Evolutionary conservation across 345 rosid genomes (phyloP), one percentile per base, ranked within the genome.

Genomic region (Tarenaya hassleriana): DNA sequence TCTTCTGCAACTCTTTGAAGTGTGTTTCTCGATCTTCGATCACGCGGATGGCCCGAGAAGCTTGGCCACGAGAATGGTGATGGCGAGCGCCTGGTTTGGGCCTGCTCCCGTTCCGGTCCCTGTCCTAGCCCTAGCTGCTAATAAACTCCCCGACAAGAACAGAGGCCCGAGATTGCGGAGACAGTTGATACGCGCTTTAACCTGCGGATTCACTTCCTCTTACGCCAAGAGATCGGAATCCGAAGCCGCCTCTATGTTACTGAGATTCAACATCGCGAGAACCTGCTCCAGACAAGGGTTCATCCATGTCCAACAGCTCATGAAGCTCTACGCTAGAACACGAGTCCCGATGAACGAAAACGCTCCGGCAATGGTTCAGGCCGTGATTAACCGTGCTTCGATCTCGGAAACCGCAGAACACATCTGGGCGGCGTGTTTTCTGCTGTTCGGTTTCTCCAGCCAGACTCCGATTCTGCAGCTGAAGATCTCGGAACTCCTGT

Each of bases 51-150:
- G 95, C 41, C 91, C 84, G 0, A 69, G 87, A 61, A 85, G 97
- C 83, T 68, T 92, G 55, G 95, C 98, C n/a, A 80, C 84, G 4
- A 75, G 91, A 57, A 92, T 92, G 97, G 91, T 81, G 41, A 83
- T 72, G 55, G 94, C 78, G 4, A 76, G 97, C 41, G 83, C 88
- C 20, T 92, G 98, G 98, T 85, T 92, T 68, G 95, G 95, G 18
- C 97, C 97, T 1, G 75, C 83, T 17, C 79, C 85, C 3, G 56
- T 92, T 47, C 91, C 98, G 0, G 68, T 81, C 43, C 64, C 95
- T 32, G 17, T 92, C 10, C 61, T 92, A 61, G 79, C 81, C 51
- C 52, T 75, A 32, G 95, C 98, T 47, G 95, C 95, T 65, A 64
- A 74, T 61, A 88, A 77, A 66, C 72, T 92, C 53, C 94, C 94